Evolutionary conservation across 2,329 filamentous ascomycete genomes (phyloP), one percentile per base, ranked within the genome.

Genomic region (Colletotrichum plurivorum): DNA sequence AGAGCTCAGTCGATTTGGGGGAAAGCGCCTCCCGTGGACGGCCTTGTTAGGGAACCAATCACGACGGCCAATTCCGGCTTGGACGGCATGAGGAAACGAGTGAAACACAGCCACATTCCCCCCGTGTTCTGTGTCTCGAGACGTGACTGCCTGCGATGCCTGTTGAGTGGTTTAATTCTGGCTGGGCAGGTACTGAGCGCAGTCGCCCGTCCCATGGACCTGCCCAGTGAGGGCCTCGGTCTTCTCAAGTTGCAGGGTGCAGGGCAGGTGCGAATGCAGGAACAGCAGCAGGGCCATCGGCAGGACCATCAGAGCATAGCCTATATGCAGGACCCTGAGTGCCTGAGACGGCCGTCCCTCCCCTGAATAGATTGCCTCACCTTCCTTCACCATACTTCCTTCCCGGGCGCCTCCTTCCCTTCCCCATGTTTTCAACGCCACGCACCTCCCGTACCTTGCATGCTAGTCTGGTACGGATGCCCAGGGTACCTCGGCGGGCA

Each of bases 41-140:
- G 7, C 13, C 46, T 10, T 43, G 43, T 36, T 20, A 48, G 63
- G 53, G 41, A 31, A 10, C 66, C 66, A 69, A 61, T 69, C 62
- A 66, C 9, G 20, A 12, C 22, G 20, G 55, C 55, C 62, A 61
- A 66, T 69, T 49, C 55, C 54, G 51, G 64, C 20, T 66, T 48
- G 22, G n/a, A 46, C 62, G 62, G 62, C 49, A 56, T 55, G 51
- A 39, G 49, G 54, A 54, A 55, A 13, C n/a, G 65, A 65, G 61
- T 69, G 66, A 69, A 45, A 69, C 66, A 69, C 66, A 69, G 66
- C 66, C 66, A 69, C 66, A 51, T 61, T 52, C 55, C 49, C 51
- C 9, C 55, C 27, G 39, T 48, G 48, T 18, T 63, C 22, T 46
- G 45, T 52, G 36, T 31, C 22, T 51, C 31, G 25, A 31, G 27